These are phyloP conservation scores for Perkinsus chesapeaki DNA, from an alignment of 169 alveolate genomes.

Conservation along the genomic window DNA sequence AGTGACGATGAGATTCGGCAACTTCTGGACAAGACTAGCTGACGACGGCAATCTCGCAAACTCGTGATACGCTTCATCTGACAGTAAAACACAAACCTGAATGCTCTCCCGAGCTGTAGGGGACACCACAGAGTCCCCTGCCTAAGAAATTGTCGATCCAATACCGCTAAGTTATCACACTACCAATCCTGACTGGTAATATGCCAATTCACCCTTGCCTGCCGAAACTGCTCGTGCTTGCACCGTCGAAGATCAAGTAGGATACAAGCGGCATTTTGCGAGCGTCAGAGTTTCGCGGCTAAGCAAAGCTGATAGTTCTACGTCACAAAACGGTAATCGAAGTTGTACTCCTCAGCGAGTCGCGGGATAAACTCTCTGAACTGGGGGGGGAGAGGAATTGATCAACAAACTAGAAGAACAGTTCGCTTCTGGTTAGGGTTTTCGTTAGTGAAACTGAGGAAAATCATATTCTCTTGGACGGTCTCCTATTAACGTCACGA, in stretches of 20 bases:
- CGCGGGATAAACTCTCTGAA: slow-evolving; percentile 28
- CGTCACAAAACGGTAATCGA: slow-evolving; percentile 34
- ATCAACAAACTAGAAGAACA: slow-evolving; percentile 55
- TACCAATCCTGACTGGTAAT: no score
- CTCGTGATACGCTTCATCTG: background rate
- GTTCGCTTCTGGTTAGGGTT: slow-evolving; percentile 28
- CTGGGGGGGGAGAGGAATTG: slow-evolving; percentile 40
- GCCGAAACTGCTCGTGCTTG: no score
- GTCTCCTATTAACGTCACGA: no score
- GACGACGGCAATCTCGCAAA: background rate
- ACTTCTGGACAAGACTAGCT: background rate
- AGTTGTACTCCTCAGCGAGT: slow-evolving; percentile 24
- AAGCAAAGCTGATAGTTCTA: slow-evolving; percentile 62
- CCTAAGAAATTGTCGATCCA: no score
- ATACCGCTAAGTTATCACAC: no score
- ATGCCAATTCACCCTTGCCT: no score
- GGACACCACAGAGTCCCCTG: no score
- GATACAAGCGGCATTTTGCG: no score
- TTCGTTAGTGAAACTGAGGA: no score
- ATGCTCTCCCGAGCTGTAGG: no score
- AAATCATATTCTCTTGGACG: no score
- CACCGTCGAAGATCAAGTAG: no score
- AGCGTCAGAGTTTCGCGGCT: slow-evolving; percentile 28
- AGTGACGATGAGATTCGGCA: background rate
- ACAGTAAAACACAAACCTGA: background rate